Evolutionary conservation across 768 basidiomycete species (phyloP), one percentile per base, ranked within the genome.

Genomic region (Serendipita indica): DNA sequence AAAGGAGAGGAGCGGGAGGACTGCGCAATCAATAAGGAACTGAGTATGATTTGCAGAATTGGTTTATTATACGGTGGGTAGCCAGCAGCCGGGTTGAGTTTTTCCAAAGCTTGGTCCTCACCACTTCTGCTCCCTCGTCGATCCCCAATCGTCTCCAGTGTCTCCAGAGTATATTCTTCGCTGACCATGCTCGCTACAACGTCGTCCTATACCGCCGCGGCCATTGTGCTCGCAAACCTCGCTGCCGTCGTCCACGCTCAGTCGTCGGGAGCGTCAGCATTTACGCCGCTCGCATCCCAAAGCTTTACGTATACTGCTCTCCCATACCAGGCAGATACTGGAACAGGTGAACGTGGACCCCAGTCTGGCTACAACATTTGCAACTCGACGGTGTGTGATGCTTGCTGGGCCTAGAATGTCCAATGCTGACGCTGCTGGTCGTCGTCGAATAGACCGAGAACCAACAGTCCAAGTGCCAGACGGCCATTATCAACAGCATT

Each of bases 291-390:
- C 30, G 49, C 49, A 16, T 54, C 49, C n/a, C 20, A 54, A n/a
- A 22, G 20, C 20, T 54, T 54, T n/a, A 54, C 49, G 20, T 54
- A 54, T 54, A 54, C 49, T 16, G n/a, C 3, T 6, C n/a, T 54
- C 5, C 69, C 69, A 3, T 67, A 68, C 61, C 60, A 67, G 58
- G 69, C 63, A 20, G 68, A 70, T 58, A 63, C 65, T 2, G 69
- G 69, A 60, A 54, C 67, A 12, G 70, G 70, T 43, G 64, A 67
- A 25, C 80, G 84, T 58, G 83, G 83, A 12, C 64, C 70, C 16
- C 84, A 86, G 65, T 63, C 64, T n/a, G 84, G 85, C 14, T 84
- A 82, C 73, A 84, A 83, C 67, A 65, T 71, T 12, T 85, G 83
- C 68, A 86, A 84, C 68, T 75, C 78, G 0, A 79, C 81, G 22